Percentiles rank a stretch among this genome's conserved stretches.
phyloP scores from a whole-genome alignment of 768 basidiomycete genomes.

The Mycena leptocephala region DNA sequence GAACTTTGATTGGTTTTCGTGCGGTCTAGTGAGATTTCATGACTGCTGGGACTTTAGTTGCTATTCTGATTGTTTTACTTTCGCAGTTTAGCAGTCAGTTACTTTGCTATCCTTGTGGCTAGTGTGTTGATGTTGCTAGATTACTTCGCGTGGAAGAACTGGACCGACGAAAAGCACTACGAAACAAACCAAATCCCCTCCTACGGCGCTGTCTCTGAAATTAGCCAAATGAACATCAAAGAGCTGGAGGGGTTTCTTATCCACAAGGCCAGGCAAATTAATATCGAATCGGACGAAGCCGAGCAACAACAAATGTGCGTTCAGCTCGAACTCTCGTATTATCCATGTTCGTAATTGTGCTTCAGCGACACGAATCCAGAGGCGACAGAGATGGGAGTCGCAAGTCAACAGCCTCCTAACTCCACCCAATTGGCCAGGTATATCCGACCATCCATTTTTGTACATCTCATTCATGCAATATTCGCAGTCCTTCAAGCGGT shows the following conservation, averaged over 20 bases:
- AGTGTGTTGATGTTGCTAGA: background rate
- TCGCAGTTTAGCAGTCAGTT: constrained; percentile 8
- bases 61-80: background rate
- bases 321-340: background rate
- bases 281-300: background rate
- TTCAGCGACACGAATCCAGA: background rate
- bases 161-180: background rate
- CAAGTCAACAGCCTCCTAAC: background rate
- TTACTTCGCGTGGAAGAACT: constrained; percentile 24
- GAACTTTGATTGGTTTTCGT: constrained; percentile 33
- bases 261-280: background rate
- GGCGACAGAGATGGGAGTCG: background rate
- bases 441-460: background rate
- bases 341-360: background rate
- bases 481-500: background rate
- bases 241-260: background rate
- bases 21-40: constrained; percentile 17
- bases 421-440: background rate
- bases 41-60: background rate
- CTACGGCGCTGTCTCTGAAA: background rate
- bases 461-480: background rate
- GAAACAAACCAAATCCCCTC: background rate
- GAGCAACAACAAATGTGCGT: background rate
- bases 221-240: background rate
- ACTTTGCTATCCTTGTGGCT: background rate